Evolutionary conservation across 108 stramenopile genomes (phyloP).

Genomic region (Chaetoceros muelleri): DNA sequence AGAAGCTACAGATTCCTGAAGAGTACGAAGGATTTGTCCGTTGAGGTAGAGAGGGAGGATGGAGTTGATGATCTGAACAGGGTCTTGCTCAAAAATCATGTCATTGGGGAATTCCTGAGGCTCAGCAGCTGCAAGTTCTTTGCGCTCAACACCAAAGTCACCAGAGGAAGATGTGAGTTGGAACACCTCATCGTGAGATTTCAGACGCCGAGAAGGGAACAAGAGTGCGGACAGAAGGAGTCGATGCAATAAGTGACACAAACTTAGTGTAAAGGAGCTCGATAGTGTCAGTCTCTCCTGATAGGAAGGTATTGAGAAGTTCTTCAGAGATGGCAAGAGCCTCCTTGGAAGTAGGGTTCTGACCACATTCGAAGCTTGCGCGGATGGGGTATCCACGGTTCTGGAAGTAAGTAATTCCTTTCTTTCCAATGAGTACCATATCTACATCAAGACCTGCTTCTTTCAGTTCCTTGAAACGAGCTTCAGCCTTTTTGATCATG

Average conservation of each 20-base stretch:
- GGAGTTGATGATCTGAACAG: slow-evolving; percentile 91
- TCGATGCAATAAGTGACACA: slow-evolving; percentile 86
- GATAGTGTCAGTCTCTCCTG: slow-evolving; percentile 87
- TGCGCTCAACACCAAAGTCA: slow-evolving; percentile 78
- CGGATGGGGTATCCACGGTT: slow-evolving; percentile 74
- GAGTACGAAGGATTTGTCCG: slow-evolving; percentile 90
- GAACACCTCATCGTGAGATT: slow-evolving; percentile 93
- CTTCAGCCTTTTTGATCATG: slow-evolving; percentile 93
- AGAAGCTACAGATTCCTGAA: slow-evolving; percentile 91
- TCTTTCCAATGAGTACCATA: slow-evolving; percentile 86
- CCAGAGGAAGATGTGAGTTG: slow-evolving; percentile 79
- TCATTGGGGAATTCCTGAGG: slow-evolving; percentile 91
- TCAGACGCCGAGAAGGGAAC: slow-evolving; percentile 93
- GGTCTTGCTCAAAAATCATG: slow-evolving; percentile 97
- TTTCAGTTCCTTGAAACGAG: slow-evolving; percentile 73
- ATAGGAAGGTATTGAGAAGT: slow-evolving; percentile 82
- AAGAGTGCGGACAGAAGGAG: slow-evolving; percentile 82
- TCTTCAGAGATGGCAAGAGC: slow-evolving; percentile 88
- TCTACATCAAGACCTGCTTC: slow-evolving; percentile 77
- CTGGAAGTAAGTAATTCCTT: slow-evolving; percentile 81
- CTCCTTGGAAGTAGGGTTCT: slow-evolving; percentile 84
- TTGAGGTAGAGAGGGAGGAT: slow-evolving; percentile 94
- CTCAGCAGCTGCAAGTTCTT: slow-evolving; percentile 56
- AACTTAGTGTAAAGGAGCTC: slow-evolving; percentile 97
- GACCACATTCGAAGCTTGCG: slow-evolving; percentile 72